A percentile compares a stretch with the other conserved stretches of the same genome.
phyloP scores from a whole-genome alignment of 2,329 filamentous ascomycete genomes.

The Fusarium camptoceras region DNA sequence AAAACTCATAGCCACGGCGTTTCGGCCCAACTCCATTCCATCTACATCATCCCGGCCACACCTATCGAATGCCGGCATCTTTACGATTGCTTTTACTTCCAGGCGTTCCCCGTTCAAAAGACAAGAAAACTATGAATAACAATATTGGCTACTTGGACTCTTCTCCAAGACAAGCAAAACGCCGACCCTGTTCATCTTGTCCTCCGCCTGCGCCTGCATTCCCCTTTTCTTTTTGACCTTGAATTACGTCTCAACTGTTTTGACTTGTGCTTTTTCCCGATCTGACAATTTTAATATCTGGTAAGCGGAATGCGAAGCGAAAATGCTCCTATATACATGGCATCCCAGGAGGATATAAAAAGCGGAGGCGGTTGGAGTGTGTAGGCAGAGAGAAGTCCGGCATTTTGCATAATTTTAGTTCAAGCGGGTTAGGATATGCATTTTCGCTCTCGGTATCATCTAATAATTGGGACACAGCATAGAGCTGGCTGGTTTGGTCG shows the following conservation, averaged over 20 bases:
- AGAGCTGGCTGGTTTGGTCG: conserved; percentile 32
- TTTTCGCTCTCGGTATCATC: conserved; percentile 31
- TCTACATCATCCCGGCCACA: conserved; percentile 1
- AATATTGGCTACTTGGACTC: conserved; percentile 15
- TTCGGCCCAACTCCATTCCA: conserved; percentile 22
- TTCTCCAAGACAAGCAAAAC: conserved; percentile 3
- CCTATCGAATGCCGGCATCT: conserved; percentile 4
- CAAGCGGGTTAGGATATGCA: conserved; percentile 18
- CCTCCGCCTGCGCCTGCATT: not conserved
- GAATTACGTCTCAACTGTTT: not conserved
- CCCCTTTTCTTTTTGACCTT: conserved; percentile 5
- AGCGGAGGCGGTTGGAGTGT: not conserved
- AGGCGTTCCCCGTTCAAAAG: conserved; percentile 18
- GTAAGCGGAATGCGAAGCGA: conserved; percentile 15
- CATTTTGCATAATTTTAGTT: conserved; percentile 25
- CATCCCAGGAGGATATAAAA: conserved; percentile 18
- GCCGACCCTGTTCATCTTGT: not conserved
- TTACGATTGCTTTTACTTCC: conserved; percentile 15
- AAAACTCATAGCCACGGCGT: conserved; percentile 5
- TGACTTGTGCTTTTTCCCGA: not conserved
- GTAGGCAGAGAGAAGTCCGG: not conserved
- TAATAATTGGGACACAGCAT: conserved; percentile 33
- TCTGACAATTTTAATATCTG: conserved; percentile 12
- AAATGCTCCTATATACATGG: conserved; percentile 11
- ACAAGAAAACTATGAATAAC: conserved; percentile 15